Conservation (phyloP, 2,329 filamentous ascomycete genomes). For the Drechslera avenae region DNA sequence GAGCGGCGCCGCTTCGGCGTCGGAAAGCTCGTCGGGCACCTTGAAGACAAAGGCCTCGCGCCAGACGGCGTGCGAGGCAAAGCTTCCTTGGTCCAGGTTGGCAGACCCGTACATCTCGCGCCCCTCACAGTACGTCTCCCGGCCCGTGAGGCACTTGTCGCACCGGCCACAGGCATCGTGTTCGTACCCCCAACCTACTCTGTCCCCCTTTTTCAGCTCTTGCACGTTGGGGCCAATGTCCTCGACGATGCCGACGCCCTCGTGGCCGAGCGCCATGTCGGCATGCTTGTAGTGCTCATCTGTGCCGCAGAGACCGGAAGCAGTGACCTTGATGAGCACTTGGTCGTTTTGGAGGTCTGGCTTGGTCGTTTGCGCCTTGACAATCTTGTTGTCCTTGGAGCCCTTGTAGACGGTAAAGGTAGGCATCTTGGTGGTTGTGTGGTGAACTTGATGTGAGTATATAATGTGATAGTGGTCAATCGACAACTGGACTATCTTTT, state of each 20-base stretch:
- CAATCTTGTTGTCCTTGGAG: constrained; percentile 61
- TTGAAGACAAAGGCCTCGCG: constrained; percentile 55
- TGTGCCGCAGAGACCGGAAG: constrained; percentile 71
- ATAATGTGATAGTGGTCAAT: neutral
- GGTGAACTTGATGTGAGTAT: neutral
- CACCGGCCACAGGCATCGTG: constrained; percentile 54
- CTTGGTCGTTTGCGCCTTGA: constrained; percentile 56
- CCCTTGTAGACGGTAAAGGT: constrained; percentile 69
- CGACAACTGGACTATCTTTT: neutral
- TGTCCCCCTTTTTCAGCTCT: constrained; percentile 57
- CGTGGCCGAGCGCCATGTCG: constrained; percentile 60
- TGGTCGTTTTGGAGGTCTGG: constrained; percentile 56
- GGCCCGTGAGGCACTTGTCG: constrained; percentile 52
- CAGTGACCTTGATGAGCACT: constrained; percentile 67
- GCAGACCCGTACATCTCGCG: constrained; percentile 52
- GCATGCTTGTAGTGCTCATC: constrained; percentile 52
- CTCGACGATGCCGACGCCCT: constrained; percentile 60
- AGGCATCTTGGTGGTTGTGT: constrained; percentile 35
- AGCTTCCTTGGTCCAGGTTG: constrained; percentile 55
- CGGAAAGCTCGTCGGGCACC: constrained; percentile 52
- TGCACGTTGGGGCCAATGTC: constrained; percentile 54
- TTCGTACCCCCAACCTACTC: constrained; percentile 58
- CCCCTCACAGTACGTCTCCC: constrained; percentile 53
- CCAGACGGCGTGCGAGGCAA: constrained; percentile 56
- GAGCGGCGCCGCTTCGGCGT: constrained; percentile 56